Base-by-base conservation (phyloP, 2,329 filamentous ascomycete species). In the Penicillium sp. region DNA sequence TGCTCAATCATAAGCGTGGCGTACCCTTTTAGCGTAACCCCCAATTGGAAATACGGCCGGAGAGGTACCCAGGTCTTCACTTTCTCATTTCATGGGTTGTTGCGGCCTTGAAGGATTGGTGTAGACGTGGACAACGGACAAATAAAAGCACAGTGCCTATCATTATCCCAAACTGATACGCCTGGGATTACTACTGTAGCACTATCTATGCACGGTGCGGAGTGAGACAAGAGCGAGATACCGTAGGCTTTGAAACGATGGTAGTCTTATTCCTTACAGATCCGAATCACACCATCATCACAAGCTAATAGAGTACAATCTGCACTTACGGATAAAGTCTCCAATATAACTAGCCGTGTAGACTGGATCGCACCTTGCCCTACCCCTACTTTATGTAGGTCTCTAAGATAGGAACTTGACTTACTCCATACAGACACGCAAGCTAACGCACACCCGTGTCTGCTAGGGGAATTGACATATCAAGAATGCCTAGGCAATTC, bases 1-100 rank as follows among this genome's bases (percentile, higher is more conserved):
- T 55, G 59, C 60, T 63, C 54, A 54, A 52, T 55, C 55, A 54
- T 50, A 45, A 60, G 58, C 48, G 45, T 55, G 54, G 61, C 57
- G 49, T 56, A 50, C 42, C 47, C 48, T 57, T 50, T 56, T 55
- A 27, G 53, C 51, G 53, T 53, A 60, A 60, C 59, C 57, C 42
- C 51, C 48, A 31, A 57, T 61, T 60, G 55, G 22, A 56, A 63
- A 63, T 47, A 56, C 45, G 41, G 57, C 57, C 52, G 53, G 32
- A 43, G 18, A 47, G 44, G 54, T 56, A 51, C 48, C 24, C n/a
- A 45, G 24, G n/a, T n/a, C 6, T 36, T 36, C 13, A 13, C 34
- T 36, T n/a, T 36, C 34, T 34, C 34, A 27, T 27, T 27, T 27
- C 24, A 27, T 27, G 24, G 3, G 24, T 8, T 3, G 34, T 36